phyloP scores from a whole-genome alignment of 208 protist species.

The Leptomonas seymouri region DNA sequence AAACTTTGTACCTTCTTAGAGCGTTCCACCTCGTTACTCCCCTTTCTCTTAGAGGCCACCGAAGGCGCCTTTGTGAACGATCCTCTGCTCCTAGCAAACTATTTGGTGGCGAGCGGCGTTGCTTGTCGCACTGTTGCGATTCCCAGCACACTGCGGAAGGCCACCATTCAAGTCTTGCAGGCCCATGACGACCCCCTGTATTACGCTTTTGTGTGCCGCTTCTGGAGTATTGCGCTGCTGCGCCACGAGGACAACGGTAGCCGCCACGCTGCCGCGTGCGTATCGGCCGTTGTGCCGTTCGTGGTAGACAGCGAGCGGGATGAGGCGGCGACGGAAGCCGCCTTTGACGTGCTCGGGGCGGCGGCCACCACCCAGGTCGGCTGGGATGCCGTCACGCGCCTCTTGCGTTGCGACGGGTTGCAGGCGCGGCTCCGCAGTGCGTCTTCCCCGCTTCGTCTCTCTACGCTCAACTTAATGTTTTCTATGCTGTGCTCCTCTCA shows the following conservation, averaged over 20 bases:
- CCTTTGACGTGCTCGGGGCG: conserved; percentile 57
- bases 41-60: conserved; percentile 50
- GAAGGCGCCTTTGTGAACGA: conserved; percentile 62
- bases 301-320: conserved; percentile 15
- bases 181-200: conserved; percentile 35
- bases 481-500: conserved; percentile 46
- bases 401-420: conserved; percentile 39
- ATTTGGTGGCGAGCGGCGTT: conserved; percentile 65
- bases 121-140: conserved; percentile 44
- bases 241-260: conserved; percentile 54
- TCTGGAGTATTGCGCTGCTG: conserved; percentile 56
- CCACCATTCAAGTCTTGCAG: conserved; percentile 37
- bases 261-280: conserved; percentile 49
- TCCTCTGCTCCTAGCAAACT: conserved; percentile 79
- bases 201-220: conserved; percentile 64
- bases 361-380: conserved; percentile 50
- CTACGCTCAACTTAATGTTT: conserved; percentile 45
- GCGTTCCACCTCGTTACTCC: conserved; percentile 44
- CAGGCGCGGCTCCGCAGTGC: conserved; percentile 31
- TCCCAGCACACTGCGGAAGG: conserved; percentile 31
- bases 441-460: conserved; percentile 26
- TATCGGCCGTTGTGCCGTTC: conserved; percentile 23
- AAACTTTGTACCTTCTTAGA: conserved; percentile 44
- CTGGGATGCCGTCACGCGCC: conserved; percentile 34
- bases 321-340: conserved; percentile 38